Evolutionary conservation across 2,329 filamentous ascomycete species (phyloP).

Genomic region (Exophiala calicioides): DNA sequence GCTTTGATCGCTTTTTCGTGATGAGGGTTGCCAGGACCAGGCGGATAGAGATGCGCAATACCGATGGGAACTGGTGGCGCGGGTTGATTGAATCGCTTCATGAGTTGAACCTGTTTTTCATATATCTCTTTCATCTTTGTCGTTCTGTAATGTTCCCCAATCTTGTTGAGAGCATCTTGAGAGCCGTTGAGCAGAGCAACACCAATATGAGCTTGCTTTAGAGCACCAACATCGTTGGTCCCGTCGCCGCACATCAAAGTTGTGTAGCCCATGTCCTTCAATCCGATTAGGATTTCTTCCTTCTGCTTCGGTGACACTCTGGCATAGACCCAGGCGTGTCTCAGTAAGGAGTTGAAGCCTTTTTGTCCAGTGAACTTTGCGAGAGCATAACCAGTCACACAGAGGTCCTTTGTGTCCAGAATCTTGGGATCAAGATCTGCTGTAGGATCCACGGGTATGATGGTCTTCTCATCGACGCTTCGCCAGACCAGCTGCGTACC

Average conservation of each 20-base stretch:
- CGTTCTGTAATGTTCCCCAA: slow-evolving; percentile 88
- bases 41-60: slow-evolving; percentile 92
- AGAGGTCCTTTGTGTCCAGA: slow-evolving; percentile 82
- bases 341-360: slow-evolving; percentile 74
- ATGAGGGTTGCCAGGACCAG: slow-evolving; percentile 87
- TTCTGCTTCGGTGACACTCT: slow-evolving; percentile 98
- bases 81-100: slow-evolving; percentile 94
- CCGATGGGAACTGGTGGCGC: slow-evolving; percentile 85
- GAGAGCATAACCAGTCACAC: slow-evolving; percentile 91
- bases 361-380: slow-evolving; percentile 81
- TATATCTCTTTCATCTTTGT: slow-evolving; percentile 99
- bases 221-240: slow-evolving; percentile 94
- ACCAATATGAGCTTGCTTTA: slow-evolving; percentile 98
- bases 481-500: slow-evolving; percentile 87
- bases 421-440: slow-evolving; percentile 80
- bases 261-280: slow-evolving; percentile 96
- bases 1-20: slow-evolving; percentile 88
- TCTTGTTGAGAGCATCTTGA: slow-evolving; percentile 83
- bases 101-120: slow-evolving; percentile 89
- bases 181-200: slow-evolving; percentile 95
- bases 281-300: slow-evolving; percentile 93
- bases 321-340: slow-evolving; percentile 95
- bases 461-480: slow-evolving; percentile 87
- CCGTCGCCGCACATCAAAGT: slow-evolving; percentile 98
- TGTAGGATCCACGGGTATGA: slow-evolving; percentile 80